phyloP scores from a whole-genome alignment of 208 protist species.

The Trypanosomatidae sp. region DNA sequence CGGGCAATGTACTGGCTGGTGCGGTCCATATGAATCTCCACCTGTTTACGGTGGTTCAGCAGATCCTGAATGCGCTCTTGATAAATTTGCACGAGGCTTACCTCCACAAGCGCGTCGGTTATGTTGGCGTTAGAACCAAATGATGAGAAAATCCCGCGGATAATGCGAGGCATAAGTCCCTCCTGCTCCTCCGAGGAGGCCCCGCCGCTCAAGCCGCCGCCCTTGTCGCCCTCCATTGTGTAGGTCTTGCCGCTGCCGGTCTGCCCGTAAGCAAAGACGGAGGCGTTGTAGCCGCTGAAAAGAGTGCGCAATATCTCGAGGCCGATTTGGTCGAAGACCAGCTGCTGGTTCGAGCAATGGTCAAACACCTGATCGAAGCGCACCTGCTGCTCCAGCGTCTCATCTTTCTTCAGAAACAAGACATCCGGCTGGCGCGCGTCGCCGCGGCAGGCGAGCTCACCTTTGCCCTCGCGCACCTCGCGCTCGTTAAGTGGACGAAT shows the following conservation, averaged over 20 bases:
- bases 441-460: slow-evolving; percentile 61
- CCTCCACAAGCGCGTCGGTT: slow-evolving; percentile 64
- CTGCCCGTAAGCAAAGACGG: slow-evolving; percentile 96
- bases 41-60: slow-evolving; percentile 70
- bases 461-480: slow-evolving; percentile 67
- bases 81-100: slow-evolving; percentile 90
- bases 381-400: slow-evolving; percentile 57
- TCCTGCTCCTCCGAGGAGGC: slow-evolving; percentile 20
- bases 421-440: slow-evolving; percentile 65
- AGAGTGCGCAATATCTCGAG: slow-evolving; percentile 71
- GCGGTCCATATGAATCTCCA: slow-evolving; percentile 91
- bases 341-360: slow-evolving; percentile 34
- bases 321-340: slow-evolving; percentile 66
- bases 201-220: slow-evolving; percentile 12
- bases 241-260: slow-evolving; percentile 95
- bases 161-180: slow-evolving; percentile 79
- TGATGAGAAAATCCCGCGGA: slow-evolving; percentile 70
- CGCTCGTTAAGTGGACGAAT: slow-evolving; percentile 88
- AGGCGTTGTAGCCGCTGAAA: slow-evolving; percentile 91
- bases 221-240: slow-evolving; percentile 85
- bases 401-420: slow-evolving; percentile 79
- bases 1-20: slow-evolving; percentile 86
- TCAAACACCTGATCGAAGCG: slow-evolving; percentile 89
- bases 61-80: slow-evolving; percentile 91
- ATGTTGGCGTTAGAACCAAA: slow-evolving; percentile 71